These are phyloP conservation scores for Mortierella sp. DNA, from an alignment of 371 early-diverging fungal species.

Conservation along the genomic window DNA sequence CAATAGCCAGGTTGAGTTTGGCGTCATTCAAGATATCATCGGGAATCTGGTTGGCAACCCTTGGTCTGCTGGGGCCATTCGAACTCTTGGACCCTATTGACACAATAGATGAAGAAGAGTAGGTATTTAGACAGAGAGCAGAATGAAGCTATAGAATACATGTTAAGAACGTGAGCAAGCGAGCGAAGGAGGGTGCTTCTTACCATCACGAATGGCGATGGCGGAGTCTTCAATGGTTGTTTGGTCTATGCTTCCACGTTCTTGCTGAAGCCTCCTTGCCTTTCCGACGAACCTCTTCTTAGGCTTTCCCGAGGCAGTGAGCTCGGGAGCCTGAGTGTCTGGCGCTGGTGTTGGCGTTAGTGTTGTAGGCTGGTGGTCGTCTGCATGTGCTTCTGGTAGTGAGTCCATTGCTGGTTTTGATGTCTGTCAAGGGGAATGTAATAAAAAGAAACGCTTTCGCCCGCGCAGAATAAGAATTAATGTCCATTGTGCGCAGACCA, in stretches of 20 bases:
- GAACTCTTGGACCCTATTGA: slow-evolving; percentile 29
- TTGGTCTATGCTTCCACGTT: slow-evolving; percentile 21
- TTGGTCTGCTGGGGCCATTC: slow-evolving; percentile 31
- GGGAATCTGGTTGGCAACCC: slow-evolving; percentile 87
- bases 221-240: slow-evolving; percentile 72
- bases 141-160: neutral
- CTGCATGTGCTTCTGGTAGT: neutral
- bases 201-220: slow-evolving; percentile 61
- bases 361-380: neutral
- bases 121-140: neutral
- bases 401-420: slow-evolving; percentile 23
- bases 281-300: slow-evolving; percentile 76
- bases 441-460: neutral
- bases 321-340: slow-evolving; percentile 22
- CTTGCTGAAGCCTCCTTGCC: slow-evolving; percentile 58
- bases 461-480: too few relatives aligned
- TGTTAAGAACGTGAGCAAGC: neutral
- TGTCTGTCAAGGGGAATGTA: neutral
- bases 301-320: slow-evolving; percentile 60
- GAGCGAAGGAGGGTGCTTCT: neutral
- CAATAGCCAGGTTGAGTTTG: slow-evolving; percentile 84
- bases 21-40: slow-evolving; percentile 87
- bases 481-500: neutral
- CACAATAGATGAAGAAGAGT: neutral
- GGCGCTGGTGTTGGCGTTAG: neutral